phyloP scores from a whole-genome alignment of 2,329 filamentous ascomycete genomes.

The Colletotrichum orchidophilum region DNA sequence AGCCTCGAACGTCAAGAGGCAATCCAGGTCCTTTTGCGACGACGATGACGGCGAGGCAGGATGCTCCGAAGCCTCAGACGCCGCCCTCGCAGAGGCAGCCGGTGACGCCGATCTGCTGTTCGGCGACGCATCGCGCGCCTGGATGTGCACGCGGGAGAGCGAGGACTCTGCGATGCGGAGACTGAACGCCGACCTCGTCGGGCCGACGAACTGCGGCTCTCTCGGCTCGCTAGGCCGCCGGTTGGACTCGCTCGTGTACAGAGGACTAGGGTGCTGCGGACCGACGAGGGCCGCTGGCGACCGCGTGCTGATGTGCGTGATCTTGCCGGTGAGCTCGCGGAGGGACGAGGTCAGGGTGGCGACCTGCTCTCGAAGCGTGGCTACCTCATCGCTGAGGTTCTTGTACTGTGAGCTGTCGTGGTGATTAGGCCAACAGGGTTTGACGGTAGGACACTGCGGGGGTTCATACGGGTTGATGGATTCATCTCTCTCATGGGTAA shows the following conservation, averaged over 20 bases:
- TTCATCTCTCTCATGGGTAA: slow-evolving; percentile 36
- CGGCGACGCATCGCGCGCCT: slow-evolving; percentile 38
- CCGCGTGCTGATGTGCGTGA: slow-evolving; percentile 23
- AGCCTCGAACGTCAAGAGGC: slow-evolving; percentile 14
- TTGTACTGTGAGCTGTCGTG: slow-evolving; percentile 26
- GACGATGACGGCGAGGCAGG: slow-evolving; percentile 30
- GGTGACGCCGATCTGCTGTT: slow-evolving; percentile 35
- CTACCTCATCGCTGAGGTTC: slow-evolving; percentile 40
- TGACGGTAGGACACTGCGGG: not conserved
- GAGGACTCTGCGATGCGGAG: slow-evolving; percentile 47
- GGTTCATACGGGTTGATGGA: slow-evolving; percentile 32
- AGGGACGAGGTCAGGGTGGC: slow-evolving; percentile 40
- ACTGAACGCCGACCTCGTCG: slow-evolving; percentile 46
- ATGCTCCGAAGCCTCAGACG: slow-evolving; percentile 36
- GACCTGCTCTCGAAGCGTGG: slow-evolving; percentile 43
- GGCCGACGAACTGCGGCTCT: slow-evolving; percentile 48
- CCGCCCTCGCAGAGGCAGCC: slow-evolving; percentile 26
- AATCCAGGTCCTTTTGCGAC: slow-evolving; percentile 1
- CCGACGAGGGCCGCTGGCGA: slow-evolving; percentile 2
- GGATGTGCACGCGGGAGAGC: slow-evolving; percentile 47
- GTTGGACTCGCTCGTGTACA: slow-evolving; percentile 21
- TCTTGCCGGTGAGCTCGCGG: slow-evolving; percentile 39
- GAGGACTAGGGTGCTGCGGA: slow-evolving; percentile 20
- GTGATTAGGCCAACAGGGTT: not conserved
- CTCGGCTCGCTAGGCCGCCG: slow-evolving; percentile 38